Evolutionary conservation across 306 rosid genomes (phyloP), one percentile per base, ranked within the genome.

Genomic region (Vigna hirtella): DNA sequence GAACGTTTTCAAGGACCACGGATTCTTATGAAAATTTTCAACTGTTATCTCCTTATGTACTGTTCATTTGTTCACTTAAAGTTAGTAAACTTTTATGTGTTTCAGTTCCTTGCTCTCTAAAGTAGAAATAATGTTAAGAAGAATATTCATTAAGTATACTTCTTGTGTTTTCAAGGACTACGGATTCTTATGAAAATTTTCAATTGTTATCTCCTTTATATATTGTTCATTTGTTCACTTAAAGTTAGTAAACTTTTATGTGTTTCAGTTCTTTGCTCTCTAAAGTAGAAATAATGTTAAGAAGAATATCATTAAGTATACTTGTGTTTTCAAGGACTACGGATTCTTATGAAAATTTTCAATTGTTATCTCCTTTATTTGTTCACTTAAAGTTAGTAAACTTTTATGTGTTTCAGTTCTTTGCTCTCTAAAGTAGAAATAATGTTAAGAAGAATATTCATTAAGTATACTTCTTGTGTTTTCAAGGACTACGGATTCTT

Each of bases 401-500:
- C 68, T 57, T 58, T 51, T 49, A 67, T 78, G 48, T 36, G 5
- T 48, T 55, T 82, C 63, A 76, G 51, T 72, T 77, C 74, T 83
- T 51, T 32, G 26, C 62, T 76, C 72, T 72, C 26, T 72, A 38
- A 47, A 66, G 69, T 51, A 49, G 71, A 70, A 72, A 76, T 48
- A 65, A 71, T 38, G 30, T 75, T 18, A 59, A 20, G 61, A 18
- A 34, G 32, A 66, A 51, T 71, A 42, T 66, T 42, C 53, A 12
- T 65, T 40, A 47, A 65, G 73, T 61, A 34, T 57, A 61, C 43
- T 58, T 47, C 22, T 78, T 38, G 28, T 26, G n/a, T 73, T 73
- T 59, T 68, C 62, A 49, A 57, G 66, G 32, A 72, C 79, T 30
- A 66, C 72, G 72, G 82, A 72, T 77, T 81, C 77, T 71, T 66